These are phyloP conservation scores for Termitomyces sp. DNA, from an alignment of 768 basidiomycete species.

Conservation along the genomic window DNA sequence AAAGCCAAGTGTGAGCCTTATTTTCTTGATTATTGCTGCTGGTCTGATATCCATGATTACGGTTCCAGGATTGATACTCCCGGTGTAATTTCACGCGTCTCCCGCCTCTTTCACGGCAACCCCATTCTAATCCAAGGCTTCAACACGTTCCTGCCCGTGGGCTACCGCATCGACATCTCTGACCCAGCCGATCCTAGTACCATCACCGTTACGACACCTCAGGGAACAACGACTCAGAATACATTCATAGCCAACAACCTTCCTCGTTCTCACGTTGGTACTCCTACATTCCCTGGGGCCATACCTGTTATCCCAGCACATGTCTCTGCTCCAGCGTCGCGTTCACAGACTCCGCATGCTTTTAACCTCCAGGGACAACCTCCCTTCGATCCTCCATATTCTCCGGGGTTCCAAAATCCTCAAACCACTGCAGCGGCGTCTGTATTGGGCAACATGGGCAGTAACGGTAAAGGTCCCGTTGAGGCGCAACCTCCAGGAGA, in stretches of 20 bases:
- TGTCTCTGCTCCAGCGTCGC: constrained; percentile 41
- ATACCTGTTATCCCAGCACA: constrained; percentile 25
- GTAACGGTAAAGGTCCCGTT: constrained; percentile 43
- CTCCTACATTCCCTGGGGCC: constrained; percentile 30
- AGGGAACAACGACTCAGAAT: constrained; percentile 66
- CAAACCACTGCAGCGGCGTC: constrained; percentile 62
- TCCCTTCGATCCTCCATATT: constrained; percentile 37
- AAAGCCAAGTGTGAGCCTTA: constrained; percentile 81
- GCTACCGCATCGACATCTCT: constrained; percentile 89
- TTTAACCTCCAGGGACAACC: constrained; percentile 35
- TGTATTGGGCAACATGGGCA: constrained; percentile 58
- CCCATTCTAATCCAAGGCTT: constrained; percentile 92
- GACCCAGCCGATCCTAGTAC: constrained; percentile 68
- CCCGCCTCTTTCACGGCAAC: constrained; percentile 88
- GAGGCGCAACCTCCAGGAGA: constrained; percentile 60
- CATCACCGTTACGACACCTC: constrained; percentile 80
- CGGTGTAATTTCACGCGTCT: constrained; percentile 94
- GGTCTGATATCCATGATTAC: constrained; percentile 8
- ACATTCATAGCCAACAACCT: constrained; percentile 36
- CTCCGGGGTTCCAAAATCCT: constrained; percentile 42
- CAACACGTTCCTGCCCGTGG: constrained; percentile 94
- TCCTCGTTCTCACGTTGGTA: constrained; percentile 23
- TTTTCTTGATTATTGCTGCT: background rate
- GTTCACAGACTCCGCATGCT: constrained; percentile 52
- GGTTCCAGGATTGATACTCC: constrained; percentile 87